Conservation (phyloP, 2,329 filamentous ascomycete species). For the Botrytis hyacinthi region DNA sequence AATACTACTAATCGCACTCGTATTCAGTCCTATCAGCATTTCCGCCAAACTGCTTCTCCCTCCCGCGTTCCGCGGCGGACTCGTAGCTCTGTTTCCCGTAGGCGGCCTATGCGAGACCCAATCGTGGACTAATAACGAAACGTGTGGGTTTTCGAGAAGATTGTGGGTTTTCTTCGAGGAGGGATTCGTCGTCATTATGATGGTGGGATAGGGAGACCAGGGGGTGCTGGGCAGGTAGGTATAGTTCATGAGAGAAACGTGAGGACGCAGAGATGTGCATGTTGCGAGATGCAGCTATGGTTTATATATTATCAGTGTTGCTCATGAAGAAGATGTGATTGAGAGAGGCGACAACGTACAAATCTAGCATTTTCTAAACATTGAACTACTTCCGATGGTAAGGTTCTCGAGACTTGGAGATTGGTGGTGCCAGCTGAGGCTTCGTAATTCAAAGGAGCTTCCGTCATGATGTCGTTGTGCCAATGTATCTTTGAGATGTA, state of each 20-base stretch:
- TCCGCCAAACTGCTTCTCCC: conserved; percentile 72
- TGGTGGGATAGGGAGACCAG: conserved; percentile 69
- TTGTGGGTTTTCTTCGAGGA: conserved; percentile 79
- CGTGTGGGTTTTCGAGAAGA: conserved; percentile 77
- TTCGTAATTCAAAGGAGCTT: conserved; percentile 61
- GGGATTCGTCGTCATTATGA: conserved; percentile 89
- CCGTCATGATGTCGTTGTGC: neutral
- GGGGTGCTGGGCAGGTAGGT: conserved; percentile 85
- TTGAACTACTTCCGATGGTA: conserved; percentile 82
- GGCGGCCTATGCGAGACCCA: conserved; percentile 94
- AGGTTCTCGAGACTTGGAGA: conserved; percentile 58
- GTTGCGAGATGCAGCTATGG: conserved; percentile 89
- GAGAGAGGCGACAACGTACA: conserved; percentile 51
- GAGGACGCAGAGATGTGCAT: conserved; percentile 76
- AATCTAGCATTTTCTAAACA: conserved; percentile 95
- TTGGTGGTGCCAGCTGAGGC: conserved; percentile 71
- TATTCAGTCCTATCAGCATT: conserved; percentile 87
- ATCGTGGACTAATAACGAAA: conserved; percentile 94
- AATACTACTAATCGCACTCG: conserved; percentile 81
- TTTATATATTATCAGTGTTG: neutral
- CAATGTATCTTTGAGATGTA: too few species aligned
- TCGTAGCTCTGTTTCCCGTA: conserved; percentile 61
- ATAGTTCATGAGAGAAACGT: conserved; percentile 98
- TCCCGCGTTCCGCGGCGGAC: conserved; percentile 58
- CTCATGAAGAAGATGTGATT: neutral